Evolutionary conservation across 2,329 filamentous ascomycete genomes (phyloP).

Genomic region (Myriosclerotinia duriaeana): DNA sequence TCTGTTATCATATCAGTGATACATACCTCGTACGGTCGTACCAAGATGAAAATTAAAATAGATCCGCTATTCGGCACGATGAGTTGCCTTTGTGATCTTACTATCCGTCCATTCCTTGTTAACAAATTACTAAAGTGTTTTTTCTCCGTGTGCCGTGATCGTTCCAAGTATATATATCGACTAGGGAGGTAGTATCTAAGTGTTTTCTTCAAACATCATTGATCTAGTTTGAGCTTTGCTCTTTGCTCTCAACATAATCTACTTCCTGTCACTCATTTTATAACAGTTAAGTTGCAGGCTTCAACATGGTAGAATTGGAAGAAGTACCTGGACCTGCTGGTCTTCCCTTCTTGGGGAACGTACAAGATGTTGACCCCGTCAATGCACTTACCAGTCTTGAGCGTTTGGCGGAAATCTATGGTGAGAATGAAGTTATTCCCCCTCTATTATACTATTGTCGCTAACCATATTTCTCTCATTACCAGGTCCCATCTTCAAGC

Average conservation of each 20-base stretch:
- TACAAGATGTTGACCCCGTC: conserved; percentile 60
- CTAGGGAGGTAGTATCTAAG: not conserved
- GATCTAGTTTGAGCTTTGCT: not conserved
- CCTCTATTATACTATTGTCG: conserved; percentile 4
- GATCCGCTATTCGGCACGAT: conserved; percentile 7
- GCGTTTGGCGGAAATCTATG: conserved; percentile 63
- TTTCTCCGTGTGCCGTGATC: conserved; percentile 3
- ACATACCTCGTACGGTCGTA: not conserved
- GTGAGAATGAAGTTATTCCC: conserved; percentile 42
- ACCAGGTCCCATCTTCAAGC: conserved; percentile 54
- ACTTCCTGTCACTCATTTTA: not conserved
- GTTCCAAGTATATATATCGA: not conserved
- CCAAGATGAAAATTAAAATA: not conserved
- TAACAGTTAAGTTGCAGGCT: not conserved
- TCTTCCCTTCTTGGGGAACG: conserved; percentile 40
- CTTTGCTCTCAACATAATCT: not conserved
- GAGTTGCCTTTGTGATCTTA: not conserved
- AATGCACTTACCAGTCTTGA: conserved; percentile 55
- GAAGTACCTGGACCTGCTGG: conserved; percentile 30
- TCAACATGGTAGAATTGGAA: conserved; percentile 26
- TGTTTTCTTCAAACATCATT: not conserved
- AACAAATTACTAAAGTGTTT: not conserved
- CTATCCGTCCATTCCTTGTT: not conserved
- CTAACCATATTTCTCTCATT: not conserved
- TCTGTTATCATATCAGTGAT: not conserved